A percentile compares a stretch with the other conserved stretches of the same genome.
phyloP scores from a whole-genome alignment of 2,329 filamentous ascomycete genomes.

The Colletotrichum eremochloae region DNA sequence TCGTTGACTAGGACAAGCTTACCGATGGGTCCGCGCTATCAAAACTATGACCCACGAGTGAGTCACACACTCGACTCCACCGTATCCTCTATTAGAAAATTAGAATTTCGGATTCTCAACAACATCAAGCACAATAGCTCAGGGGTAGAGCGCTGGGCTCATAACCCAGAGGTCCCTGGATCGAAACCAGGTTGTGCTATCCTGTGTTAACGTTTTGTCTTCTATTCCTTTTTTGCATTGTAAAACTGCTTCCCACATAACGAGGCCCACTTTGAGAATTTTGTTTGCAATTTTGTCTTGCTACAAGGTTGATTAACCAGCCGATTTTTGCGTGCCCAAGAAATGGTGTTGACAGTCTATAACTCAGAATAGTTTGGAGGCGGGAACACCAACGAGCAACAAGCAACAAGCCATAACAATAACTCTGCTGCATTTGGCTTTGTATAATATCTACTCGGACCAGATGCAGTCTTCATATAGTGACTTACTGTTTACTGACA shows the following conservation, averaged over 20 bases:
- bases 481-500: too few relatives aligned
- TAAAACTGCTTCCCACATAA: too few relatives aligned
- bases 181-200: conserved; percentile 27
- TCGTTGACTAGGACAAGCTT: neutral
- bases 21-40: neutral
- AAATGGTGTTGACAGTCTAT: neutral
- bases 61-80: neutral
- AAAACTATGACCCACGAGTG: neutral
- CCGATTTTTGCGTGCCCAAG: too few relatives aligned
- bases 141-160: conserved; percentile 28
- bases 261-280: neutral
- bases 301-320: neutral
- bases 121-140: conserved; percentile 16
- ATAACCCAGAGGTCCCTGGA: conserved; percentile 30
- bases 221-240: neutral
- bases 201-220: rapidly evolving
- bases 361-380: neutral
- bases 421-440: too few relatives aligned
- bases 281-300: neutral
- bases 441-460: neutral
- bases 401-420: neutral
- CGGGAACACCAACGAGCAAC: neutral
- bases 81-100: neutral
- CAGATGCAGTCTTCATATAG: neutral
- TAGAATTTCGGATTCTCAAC: rapidly evolving